phyloP scores from a whole-genome alignment of 2,329 filamentous ascomycete species.

The Colletotrichum musae region DNA sequence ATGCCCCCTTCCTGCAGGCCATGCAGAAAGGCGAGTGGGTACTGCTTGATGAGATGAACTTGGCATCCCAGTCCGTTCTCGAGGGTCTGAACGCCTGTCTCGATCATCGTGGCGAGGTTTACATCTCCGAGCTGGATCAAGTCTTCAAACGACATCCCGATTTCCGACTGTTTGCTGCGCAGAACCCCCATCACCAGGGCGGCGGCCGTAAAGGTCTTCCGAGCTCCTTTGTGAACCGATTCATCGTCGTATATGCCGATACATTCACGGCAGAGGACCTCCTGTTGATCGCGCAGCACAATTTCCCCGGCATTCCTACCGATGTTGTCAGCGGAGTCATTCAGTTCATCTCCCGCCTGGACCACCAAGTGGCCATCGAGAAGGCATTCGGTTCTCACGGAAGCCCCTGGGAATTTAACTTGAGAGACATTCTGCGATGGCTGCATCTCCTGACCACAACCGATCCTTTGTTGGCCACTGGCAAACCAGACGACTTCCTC shows the following conservation, averaged over 20 bases:
- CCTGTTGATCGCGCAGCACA: constrained; percentile 82
- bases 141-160: constrained; percentile 90
- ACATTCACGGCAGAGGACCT: constrained; percentile 87
- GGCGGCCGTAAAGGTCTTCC: constrained; percentile 95
- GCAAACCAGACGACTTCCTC: constrained; percentile 79
- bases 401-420: constrained; percentile 95
- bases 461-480: constrained; percentile 72
- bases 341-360: constrained; percentile 84
- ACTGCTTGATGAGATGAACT: constrained; percentile 97
- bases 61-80: constrained; percentile 95
- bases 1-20: constrained; percentile 93
- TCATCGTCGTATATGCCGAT: constrained; percentile 97
- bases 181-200: constrained; percentile 98
- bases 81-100: constrained; percentile 97
- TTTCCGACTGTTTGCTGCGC: constrained; percentile 96
- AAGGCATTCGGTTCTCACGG: constrained; percentile 73
- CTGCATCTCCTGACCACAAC: constrained; percentile 77
- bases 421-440: constrained; percentile 93
- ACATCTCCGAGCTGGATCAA: constrained; percentile 94
- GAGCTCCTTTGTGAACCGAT: constrained; percentile 96
- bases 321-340: constrained; percentile 78
- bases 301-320: constrained; percentile 76
- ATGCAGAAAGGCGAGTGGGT: constrained; percentile 99
- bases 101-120: constrained; percentile 95
- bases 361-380: constrained; percentile 76